A percentile compares a stretch with the other conserved stretches of the same genome.
Evolutionary conservation across 148 eudicot species (phyloP).

Genomic region (Camellia lanceoleosa): DNA sequence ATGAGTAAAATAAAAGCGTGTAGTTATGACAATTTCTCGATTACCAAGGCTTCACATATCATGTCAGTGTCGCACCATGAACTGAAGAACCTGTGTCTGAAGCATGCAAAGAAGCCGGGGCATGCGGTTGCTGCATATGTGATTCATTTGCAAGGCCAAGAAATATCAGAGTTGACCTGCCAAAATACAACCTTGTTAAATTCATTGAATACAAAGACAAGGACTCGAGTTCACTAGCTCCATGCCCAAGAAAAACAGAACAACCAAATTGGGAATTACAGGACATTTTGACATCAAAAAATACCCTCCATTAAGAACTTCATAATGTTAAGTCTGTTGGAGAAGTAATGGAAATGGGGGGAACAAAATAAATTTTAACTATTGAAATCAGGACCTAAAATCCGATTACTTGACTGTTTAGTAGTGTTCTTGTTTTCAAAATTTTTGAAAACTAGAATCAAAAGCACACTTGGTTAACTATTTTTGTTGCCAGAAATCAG

Average conservation of each 20-base stretch:
- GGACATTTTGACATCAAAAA: background rate
- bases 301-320: background rate
- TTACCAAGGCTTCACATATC: conserved; percentile 5
- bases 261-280: background rate
- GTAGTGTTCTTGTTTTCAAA: too few species aligned
- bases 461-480: too few species aligned
- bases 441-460: too few species aligned
- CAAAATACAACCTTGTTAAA: conserved; percentile 11
- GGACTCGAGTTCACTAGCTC: background rate
- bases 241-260: background rate
- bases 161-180: conserved; percentile 57
- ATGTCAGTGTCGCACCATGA: conserved; percentile 49
- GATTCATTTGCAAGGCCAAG: conserved; percentile 66
- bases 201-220: background rate
- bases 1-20: background rate
- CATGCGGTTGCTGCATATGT: conserved; percentile 34
- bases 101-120: conserved; percentile 30
- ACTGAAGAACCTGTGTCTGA: conserved; percentile 41
- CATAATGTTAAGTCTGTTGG: background rate
- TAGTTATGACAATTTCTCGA: background rate
- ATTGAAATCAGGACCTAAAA: too few species aligned
- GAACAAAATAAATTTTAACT: too few species aligned
- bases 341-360: too few species aligned
- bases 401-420: too few species aligned
- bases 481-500: too few species aligned